Evolutionary conservation across 2,329 filamentous ascomycete genomes (phyloP).

Genomic region (Hyphodiscus sp.): DNA sequence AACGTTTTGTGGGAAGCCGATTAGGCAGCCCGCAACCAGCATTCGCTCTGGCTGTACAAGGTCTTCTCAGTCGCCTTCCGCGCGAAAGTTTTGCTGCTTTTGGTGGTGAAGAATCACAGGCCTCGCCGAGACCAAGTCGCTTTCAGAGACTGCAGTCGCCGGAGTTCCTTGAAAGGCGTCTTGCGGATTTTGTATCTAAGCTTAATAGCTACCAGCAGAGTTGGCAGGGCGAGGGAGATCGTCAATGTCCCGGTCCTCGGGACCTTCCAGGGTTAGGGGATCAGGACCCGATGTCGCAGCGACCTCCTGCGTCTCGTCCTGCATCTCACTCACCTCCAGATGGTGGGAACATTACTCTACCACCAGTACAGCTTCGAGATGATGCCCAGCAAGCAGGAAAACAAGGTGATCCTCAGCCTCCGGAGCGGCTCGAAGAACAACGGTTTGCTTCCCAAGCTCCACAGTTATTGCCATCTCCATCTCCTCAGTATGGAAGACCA

Average conservation of each 20-base stretch:
- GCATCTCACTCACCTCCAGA: constrained; percentile 39
- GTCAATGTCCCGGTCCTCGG: constrained; percentile 53
- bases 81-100: constrained; percentile 29
- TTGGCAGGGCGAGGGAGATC: constrained; percentile 30
- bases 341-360: constrained; percentile 28
- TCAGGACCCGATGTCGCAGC: constrained; percentile 59
- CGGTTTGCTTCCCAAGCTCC: constrained; percentile 12
- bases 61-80: constrained; percentile 28
- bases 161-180: constrained; percentile 25
- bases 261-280: constrained; percentile 48
- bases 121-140: constrained; percentile 24
- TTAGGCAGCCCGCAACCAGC: constrained; percentile 21
- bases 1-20: constrained; percentile 22
- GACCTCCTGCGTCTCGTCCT: constrained; percentile 49
- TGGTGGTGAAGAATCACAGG: constrained; percentile 24
- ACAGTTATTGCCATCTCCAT: constrained; percentile 18
- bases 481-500: constrained; percentile 18
- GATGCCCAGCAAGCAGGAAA: constrained; percentile 22
- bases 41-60: constrained; percentile 37
- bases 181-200: constrained; percentile 29
- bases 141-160: constrained; percentile 24
- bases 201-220: constrained; percentile 31
- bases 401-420: constrained; percentile 20
- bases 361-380: constrained; percentile 30
- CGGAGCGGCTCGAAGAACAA: constrained; percentile 17